phyloP scores from a whole-genome alignment of 169 alveolate species.

The Cryptosporidium baileyi region DNA sequence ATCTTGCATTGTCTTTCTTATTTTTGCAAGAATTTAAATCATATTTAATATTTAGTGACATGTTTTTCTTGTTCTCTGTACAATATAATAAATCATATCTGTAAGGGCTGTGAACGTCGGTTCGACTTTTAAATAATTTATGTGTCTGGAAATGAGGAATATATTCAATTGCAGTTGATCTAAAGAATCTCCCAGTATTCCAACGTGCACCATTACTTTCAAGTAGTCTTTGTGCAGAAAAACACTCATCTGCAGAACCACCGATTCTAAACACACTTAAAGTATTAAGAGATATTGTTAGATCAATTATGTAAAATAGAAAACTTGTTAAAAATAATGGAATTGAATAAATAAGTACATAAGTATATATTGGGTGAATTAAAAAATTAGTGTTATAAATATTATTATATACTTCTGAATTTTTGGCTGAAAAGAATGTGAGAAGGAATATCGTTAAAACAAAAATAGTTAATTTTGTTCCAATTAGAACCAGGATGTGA shows the following conservation, averaged over 20 bases:
- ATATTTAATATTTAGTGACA: not conserved
- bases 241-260: not conserved
- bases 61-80: not conserved
- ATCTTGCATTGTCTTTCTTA: not conserved
- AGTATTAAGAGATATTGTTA: not conserved
- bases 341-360: not conserved
- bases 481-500: not conserved
- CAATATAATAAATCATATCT: not conserved
- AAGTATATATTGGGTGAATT: not conserved
- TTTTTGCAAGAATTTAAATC: not conserved
- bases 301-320: not conserved
- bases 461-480: not conserved
- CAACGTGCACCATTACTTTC: not conserved
- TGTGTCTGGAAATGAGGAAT: conserved; percentile 1
- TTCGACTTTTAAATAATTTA: not conserved
- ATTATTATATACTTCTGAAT: not conserved
- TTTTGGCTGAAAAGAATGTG: not conserved
- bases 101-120: not conserved
- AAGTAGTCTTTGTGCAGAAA: not conserved
- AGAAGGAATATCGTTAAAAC: not conserved
- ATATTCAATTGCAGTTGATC: not conserved
- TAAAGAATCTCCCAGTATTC: not conserved
- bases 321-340: not conserved
- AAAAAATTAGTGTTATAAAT: not conserved
- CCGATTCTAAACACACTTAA: conserved; percentile 1